A percentile compares a stretch with the other conserved stretches of the same genome.
These are phyloP conservation scores for Cordyceps cicadae DNA, from an alignment of 2,329 filamentous ascomycete species.

Conservation along the genomic window DNA sequence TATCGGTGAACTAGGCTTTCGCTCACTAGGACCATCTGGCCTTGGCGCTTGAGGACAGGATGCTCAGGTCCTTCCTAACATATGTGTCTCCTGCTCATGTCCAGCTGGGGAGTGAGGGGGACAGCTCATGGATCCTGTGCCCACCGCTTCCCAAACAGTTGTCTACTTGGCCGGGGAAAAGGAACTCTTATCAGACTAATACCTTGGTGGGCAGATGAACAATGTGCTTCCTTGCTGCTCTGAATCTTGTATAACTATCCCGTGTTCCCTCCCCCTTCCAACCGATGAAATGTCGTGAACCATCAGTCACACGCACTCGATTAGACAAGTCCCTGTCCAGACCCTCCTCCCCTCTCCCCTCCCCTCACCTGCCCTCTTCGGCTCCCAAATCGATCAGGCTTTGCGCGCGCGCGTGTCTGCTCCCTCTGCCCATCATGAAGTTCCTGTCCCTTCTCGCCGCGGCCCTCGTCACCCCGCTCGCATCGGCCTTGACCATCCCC, in stretches of 20 bases:
- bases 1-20: neutral
- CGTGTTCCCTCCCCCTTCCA: neutral
- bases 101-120: no score
- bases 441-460: conserved; percentile 1
- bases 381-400: neutral
- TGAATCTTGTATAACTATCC: neutral
- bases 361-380: neutral
- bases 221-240: neutral
- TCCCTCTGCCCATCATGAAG: neutral
- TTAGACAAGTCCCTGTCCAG: neutral
- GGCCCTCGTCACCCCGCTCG: neutral
- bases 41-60: neutral
- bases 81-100: no score
- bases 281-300: neutral
- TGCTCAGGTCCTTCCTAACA: neutral
- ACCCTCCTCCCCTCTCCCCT: neutral
- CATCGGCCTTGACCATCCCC: neutral
- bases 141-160: neutral
- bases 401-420: neutral
- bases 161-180: neutral
- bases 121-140: neutral
- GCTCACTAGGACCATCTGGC: neutral
- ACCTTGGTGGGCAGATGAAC: neutral
- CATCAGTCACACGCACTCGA: neutral
- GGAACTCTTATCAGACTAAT: neutral